Base-by-base conservation (phyloP, 352 stramenopile species). In the Globisporangium radiosum region DNA sequence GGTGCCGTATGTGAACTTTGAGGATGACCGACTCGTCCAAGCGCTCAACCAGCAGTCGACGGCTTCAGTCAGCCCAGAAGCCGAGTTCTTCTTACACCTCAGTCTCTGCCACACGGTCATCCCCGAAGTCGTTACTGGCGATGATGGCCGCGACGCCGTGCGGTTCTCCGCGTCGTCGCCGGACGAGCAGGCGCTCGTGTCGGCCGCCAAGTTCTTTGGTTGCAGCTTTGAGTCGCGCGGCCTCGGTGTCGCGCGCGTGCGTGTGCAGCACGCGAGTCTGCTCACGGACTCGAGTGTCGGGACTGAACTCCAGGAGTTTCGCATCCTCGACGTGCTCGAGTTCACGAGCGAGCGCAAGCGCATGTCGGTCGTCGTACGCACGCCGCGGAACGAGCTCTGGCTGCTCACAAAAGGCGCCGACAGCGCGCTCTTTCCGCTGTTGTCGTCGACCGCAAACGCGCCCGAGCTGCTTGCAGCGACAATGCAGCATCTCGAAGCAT, bases 281-380 rank as follows among this genome's bases (percentile, higher is more conserved):
- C n/a, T 49, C 14, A 15, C 15, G 11, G 45, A 49, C n/a, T 15
- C 14, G n/a, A 33, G 5, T 6, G 45, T 15, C 14, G 45, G 13
- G 14, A 10, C 9, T 7, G 45, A 49, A 15, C 14, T 49, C 45
- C 45, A 49, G n/a, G 45, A 49, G 38, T 88, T 78, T 57, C 81
- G 69, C 37, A 77, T 92, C n/a, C 59, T 93, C 25, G 87, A 91
- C 63, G 75, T 93, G 33, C 87, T 87, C 57, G 83, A 93, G 70
- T 93, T 93, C 68, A 91, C 87, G 57, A 97, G 88, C 47, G 81
- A 96, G 33, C 76, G 97, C n/a, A 99, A 99, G 69, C 78, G 97
- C 53, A 99, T 99, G 96, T 98, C 92, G 11, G 88, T 99, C 17
- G 71, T 99, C 25, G 79, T 96, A 11, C 66, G 92, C 37, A 79